Base-by-base conservation (phyloP, 805 yeast genomes). In the Ogataea glucozyma region DNA sequence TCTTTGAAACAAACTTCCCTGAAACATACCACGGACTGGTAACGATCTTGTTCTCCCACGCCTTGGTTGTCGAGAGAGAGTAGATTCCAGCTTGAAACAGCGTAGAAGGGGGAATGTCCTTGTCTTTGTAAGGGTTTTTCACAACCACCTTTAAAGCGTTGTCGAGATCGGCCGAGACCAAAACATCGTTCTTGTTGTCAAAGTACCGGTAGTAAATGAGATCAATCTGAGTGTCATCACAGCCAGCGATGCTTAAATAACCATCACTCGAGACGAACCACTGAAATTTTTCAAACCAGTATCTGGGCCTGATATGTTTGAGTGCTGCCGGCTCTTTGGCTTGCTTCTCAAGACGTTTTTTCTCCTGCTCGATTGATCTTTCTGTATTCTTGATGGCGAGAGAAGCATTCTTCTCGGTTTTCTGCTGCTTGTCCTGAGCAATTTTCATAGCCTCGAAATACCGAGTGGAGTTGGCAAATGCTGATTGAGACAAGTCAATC, bases 211-310 rank as follows among this genome's bases (percentile, higher is more conserved):
- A 82, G 57, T 85, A 85, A 20, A 93, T 76, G 68, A 87, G 76
- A 54, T 90, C 96, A 4, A 79, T 73, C 60, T 91, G 98, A 4
- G 78, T 61, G 17, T 73, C 76, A 59, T 93, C 97, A 49, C 88
- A 79, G 1, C 97, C 98, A 35, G 90, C 88, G 41, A 93, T 64
- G 45, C 95, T 85, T 38, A 93, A 66, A 57, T 85, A 89, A 0
- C 93, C 90, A 58, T 91, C 98, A 51, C 83, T 81, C 0, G 97
- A 78, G n/a, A 90, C 71, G 58, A 93, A 93, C 99, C 99, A 93
- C 57, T 74, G 80, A 62, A 83, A 91, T 63, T 91, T 93, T 60
- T 93, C 99, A 67, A 93, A 93, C 87, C 97, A 90, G 59, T 72
- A 83, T 35, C 88, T 88, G 4, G 77, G 71, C 35, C 97, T 75